Evolutionary conservation across 2,329 filamentous ascomycete species (phyloP), one percentile per base, ranked within the genome.

Genomic region (Ophiobolus disseminans): DNA sequence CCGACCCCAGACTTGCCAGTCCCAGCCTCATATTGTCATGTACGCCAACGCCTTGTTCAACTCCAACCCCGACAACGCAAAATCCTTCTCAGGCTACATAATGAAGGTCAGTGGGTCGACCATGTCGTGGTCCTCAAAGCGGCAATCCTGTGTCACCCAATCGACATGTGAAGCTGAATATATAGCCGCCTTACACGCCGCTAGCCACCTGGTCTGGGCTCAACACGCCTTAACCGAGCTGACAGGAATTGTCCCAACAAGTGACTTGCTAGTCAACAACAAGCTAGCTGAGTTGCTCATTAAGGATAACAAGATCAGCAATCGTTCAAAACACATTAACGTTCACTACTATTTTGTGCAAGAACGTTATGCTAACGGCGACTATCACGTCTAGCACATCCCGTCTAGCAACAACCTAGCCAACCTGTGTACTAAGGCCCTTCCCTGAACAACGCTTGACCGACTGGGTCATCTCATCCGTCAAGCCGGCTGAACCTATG

Each of bases 131-230:
- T 54, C 23, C 6, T 62, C 41, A 8, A 59, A 63, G 35, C 21
- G 54, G 37, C 50, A 65, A 26, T 17, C 26, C 13, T 56, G 34
- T n/a, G 55, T 64, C 8, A 50, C 62, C 4, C 23, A 48, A 2
- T 50, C 34, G 1, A 63, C 47, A 5, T 49, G 40, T 20, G 52
- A 63, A 45, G 50, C 56, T 6, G 60, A 63, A 47, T 62, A 60
- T 40, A 57, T 52, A 31, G 52, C 43, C 3, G 32, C 37, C 6
- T 56, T 40, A 7, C 19, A 40, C 26, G 38, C 49, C 11, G 38
- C 45, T 11, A 39, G 25, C 14, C 35, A 56, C 19, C 34, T 56
- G 7, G 25, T 53, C 0, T 56, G 41, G 49, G 22, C 30, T 2
- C 9, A 19, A 9, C 19, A 37, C 10, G 49, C 53, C 7, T 1